A percentile compares a stretch with the other conserved stretches of the same genome.
These are phyloP conservation scores for Plantago coronopus DNA, from an alignment of 305 asterid genomes.

Conservation along the genomic window DNA sequence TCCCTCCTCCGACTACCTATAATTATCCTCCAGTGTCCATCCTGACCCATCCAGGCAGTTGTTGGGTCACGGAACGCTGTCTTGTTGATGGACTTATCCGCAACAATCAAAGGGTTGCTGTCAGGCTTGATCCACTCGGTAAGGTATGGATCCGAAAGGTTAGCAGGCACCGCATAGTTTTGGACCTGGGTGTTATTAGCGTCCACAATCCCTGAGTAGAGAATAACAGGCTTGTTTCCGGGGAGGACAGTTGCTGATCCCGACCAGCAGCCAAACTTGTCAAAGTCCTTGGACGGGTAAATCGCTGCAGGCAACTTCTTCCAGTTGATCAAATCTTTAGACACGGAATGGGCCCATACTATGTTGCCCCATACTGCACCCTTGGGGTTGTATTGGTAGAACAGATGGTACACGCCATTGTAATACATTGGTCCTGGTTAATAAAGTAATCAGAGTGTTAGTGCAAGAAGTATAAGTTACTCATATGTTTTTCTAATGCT, in stretches of 20 bases:
- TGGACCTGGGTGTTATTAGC: conserved; percentile 38
- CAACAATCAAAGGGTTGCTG: conserved; percentile 37
- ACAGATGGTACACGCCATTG: conserved; percentile 47
- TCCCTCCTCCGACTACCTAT: conserved; percentile 25
- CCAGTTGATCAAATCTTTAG: conserved; percentile 47
- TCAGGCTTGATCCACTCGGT: conserved; percentile 42
- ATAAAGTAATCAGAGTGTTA: not conserved
- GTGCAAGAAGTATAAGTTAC: not conserved
- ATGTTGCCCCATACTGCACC: conserved; percentile 53
- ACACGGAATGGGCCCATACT: conserved; percentile 53
- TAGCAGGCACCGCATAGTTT: conserved; percentile 51
- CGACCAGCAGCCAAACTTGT: conserved; percentile 45
- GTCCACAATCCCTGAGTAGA: conserved; percentile 51
- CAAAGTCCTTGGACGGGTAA: conserved; percentile 40
- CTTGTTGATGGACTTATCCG: conserved; percentile 27
- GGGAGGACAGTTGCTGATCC: conserved; percentile 55
- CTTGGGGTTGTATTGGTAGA: conserved; percentile 46
- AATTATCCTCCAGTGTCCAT: conserved; percentile 37
- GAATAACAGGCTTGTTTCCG: conserved; percentile 42
- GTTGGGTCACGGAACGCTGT: conserved; percentile 53
- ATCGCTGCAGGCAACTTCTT: conserved; percentile 29
- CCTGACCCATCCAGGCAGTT: conserved; percentile 43
- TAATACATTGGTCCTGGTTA: conserved; percentile 47
- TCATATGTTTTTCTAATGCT: not conserved
- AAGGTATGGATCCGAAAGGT: conserved; percentile 42